Percentiles rank a stretch among this genome's conserved stretches.
These are phyloP conservation scores for Vinca major DNA, from an alignment of 305 asterid species.

Conservation along the genomic window DNA sequence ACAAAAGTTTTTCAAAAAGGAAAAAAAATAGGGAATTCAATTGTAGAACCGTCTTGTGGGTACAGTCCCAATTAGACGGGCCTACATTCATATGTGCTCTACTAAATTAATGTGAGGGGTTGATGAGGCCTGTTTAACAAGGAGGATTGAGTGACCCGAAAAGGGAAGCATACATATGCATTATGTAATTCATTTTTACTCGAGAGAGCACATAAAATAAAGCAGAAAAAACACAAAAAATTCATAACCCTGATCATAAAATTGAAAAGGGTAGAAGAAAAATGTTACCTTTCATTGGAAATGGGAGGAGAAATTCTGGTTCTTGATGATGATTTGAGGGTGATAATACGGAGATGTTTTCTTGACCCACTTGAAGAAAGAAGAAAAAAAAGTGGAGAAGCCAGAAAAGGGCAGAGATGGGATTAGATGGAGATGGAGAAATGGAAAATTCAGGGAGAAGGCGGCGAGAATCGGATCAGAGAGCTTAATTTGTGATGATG, in stretches of 20 bases:
- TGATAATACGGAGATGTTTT: slow-evolving; percentile 13
- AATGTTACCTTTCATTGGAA: slow-evolving; percentile 20
- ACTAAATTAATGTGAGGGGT: too few relatives aligned
- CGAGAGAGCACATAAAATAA: too few relatives aligned
- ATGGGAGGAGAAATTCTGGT: slow-evolving; percentile 19
- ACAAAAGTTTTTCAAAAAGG: slow-evolving; percentile 19
- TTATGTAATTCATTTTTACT: not conserved
- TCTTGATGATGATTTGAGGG: slow-evolving; percentile 25
- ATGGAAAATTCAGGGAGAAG: not conserved
- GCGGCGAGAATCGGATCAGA: not conserved
- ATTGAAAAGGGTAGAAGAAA: slow-evolving; percentile 1
- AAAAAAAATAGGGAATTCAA: slow-evolving; percentile 3
- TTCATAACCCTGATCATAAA: not conserved
- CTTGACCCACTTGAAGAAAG: slow-evolving; percentile 26
- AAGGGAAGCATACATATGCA: slow-evolving; percentile 9
- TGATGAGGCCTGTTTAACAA: too few relatives aligned
- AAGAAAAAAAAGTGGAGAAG: slow-evolving; percentile 10
- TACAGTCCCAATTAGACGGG: too few relatives aligned
- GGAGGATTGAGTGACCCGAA: not conserved
- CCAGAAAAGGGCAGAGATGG: slow-evolving; percentile 18
- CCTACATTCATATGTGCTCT: too few relatives aligned
- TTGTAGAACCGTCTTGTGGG: too few relatives aligned
- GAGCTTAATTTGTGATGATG: slow-evolving; percentile 9
- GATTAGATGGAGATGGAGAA: slow-evolving; percentile 10
- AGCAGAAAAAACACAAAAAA: slow-evolving; percentile 13